Base-by-base conservation (phyloP, 2,329 filamentous ascomycete species). In the Penicillium nordicum region DNA sequence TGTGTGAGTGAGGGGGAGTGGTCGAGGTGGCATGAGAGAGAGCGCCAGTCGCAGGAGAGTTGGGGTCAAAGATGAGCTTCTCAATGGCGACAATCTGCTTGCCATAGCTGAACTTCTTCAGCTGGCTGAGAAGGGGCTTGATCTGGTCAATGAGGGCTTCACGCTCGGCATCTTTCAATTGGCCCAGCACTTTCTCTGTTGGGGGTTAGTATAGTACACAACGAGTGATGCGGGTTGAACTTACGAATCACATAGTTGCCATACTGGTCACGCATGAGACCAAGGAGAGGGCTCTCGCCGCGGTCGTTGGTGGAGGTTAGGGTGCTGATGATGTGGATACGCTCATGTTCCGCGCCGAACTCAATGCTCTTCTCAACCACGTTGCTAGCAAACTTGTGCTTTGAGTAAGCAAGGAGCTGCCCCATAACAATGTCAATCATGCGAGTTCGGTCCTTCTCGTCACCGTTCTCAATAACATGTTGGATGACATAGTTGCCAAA, bases 401-500 rank as follows among this genome's bases (percentile, higher is more conserved):
- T 96, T 27, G 92, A 96, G 65, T 91, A 87, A 1, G 78, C 77
- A 38, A 96, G 75, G 2, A 96, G 78, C 55, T 91, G 84, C 12
- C 80, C 79, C 62, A 87, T 86, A 61, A 97, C 88, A 45, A 91
- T 79, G 27, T 81, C 76, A 54, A 96, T 88, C 67, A 97, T 88
- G 65, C 81, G 84, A 14, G 81, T 80, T 21, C 87, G 84, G 67
- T 97, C 91, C 54, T 88, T 84, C 4, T 83, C 80, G 50, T 86
- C 82, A 25, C 92, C 92, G 61, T 90, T 85, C 58, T 88, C 80
- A 59, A 99, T 92, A 50, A 97, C 86, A 70, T 97, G 91, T 72
- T 97, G 94, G 4, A 89, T 88, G 18, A 99, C 94, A 70, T 99
- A 99, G 75, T 99, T 99, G 57, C 94, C 94, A 69, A 89, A 99